phyloP scores from a whole-genome alignment of 2,329 filamentous ascomycete species.

The Aureobasidium sp. region DNA sequence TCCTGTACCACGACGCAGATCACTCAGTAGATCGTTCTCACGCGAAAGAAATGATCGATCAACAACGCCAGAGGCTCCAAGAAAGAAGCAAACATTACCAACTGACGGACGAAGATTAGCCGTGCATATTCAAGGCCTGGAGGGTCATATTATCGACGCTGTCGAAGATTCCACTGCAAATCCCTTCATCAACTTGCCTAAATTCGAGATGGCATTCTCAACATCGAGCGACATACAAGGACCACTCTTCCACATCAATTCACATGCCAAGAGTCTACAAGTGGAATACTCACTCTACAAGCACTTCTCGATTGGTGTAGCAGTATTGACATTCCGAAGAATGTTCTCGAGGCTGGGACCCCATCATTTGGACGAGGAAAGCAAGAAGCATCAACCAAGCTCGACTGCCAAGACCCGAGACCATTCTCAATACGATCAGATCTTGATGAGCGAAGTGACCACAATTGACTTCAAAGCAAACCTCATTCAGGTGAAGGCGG shows the following conservation, averaged over 20 bases:
- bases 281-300: slow-evolving; percentile 89
- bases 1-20: slow-evolving; percentile 54
- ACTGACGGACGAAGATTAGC: slow-evolving; percentile 74
- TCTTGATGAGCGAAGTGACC: slow-evolving; percentile 53
- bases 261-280: slow-evolving; percentile 67
- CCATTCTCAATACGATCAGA: background rate
- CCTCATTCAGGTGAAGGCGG: slow-evolving; percentile 79
- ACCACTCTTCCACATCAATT: slow-evolving; percentile 79
- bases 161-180: slow-evolving; percentile 76
- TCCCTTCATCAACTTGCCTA: slow-evolving; percentile 76
- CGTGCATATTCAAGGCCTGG: slow-evolving; percentile 72
- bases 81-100: slow-evolving; percentile 26
- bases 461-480: slow-evolving; percentile 74
- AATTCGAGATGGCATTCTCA: slow-evolving; percentile 77
- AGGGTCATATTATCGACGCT: slow-evolving; percentile 84
- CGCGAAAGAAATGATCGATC: slow-evolving; percentile 35
- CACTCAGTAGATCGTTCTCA: slow-evolving; percentile 44
- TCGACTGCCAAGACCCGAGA: background rate
- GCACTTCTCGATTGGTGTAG: slow-evolving; percentile 82
- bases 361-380: background rate
- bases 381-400: slow-evolving; percentile 11
- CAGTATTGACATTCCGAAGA: slow-evolving; percentile 37
- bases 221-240: slow-evolving; percentile 81
- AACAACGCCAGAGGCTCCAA: slow-evolving; percentile 33
- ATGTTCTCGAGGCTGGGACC: background rate